Percentiles rank a stretch among this genome's conserved stretches.
These are phyloP conservation scores for Psilocybe sp. DNA, from an alignment of 768 basidiomycete species.

Conservation along the genomic window DNA sequence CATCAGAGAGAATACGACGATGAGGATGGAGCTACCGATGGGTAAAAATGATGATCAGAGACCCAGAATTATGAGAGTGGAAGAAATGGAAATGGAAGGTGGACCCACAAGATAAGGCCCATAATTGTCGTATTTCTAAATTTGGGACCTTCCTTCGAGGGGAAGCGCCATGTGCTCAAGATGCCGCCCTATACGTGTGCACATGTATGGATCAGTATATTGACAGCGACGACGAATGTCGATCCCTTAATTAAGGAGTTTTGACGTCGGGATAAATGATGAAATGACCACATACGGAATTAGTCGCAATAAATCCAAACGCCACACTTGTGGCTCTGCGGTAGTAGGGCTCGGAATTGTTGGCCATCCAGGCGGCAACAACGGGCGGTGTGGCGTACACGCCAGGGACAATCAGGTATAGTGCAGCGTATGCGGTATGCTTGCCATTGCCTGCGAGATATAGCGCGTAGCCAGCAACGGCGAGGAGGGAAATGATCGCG, in stretches of 20 bases:
- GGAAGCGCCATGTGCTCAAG: slow-evolving; percentile 37
- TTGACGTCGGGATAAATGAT: background rate
- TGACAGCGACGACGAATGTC: too few species aligned
- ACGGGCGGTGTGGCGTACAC: slow-evolving; percentile 28
- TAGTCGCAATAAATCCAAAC: slow-evolving; percentile 31
- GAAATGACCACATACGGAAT: slow-evolving; percentile 20
- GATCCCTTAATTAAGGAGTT: too few species aligned
- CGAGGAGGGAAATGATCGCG: slow-evolving; percentile 15
- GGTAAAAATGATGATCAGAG: background rate
- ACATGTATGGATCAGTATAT: slow-evolving; percentile 14
- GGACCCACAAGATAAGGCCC: slow-evolving; percentile 33
- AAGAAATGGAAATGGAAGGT: background rate
- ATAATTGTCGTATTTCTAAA: slow-evolving; percentile 35
- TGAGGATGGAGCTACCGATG: slow-evolving; percentile 20
- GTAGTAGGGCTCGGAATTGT: slow-evolving; percentile 35
- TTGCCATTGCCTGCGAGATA: slow-evolving; percentile 25
- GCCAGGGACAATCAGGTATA: slow-evolving; percentile 33
- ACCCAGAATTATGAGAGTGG: background rate
- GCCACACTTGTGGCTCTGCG: slow-evolving; percentile 34
- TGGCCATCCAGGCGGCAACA: slow-evolving; percentile 32
- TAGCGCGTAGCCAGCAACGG: slow-evolving; percentile 25
- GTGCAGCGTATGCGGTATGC: slow-evolving; percentile 27
- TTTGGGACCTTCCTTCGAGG: slow-evolving; percentile 33
- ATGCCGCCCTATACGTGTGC: slow-evolving; percentile 31
- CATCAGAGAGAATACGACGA: slow-evolving; percentile 19